Base-by-base conservation (phyloP, 129 eudicot genomes). In the Pseudognaphalium luteoalbum region DNA sequence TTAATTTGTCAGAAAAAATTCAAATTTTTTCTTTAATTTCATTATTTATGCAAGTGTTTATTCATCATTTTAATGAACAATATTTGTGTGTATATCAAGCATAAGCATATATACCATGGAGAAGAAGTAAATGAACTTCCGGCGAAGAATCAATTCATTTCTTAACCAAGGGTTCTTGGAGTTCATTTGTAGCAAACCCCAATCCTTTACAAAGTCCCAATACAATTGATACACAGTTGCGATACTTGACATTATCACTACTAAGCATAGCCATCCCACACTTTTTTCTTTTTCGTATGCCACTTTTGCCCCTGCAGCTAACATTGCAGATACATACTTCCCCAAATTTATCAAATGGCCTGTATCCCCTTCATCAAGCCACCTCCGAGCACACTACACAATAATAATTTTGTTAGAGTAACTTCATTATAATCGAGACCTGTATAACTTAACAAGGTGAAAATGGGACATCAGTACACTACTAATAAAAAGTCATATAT, bases 141-240 rank as follows among this genome's bases (percentile, higher is more conserved):
- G 76, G 2, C 88, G 89, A 70, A 95, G 90, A 84, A 95, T 79
- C 68, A 95, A 72, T 57, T 95, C 97, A 41, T 95, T 88, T 81
- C 99, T 95, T 72, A 95, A 86, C 99, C 97, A 95, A 15, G 96
- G 99, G 75, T 95, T 91, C 89, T 95, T 95, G 83, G 99, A 95
- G 84, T 89, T 69, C 60, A 84, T 61, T 41, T 91, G 99, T n/a
- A 95, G 89, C 84, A 95, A 83, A 37, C 99, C 99, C 99, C 99
- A 95, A 41, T 95, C 99, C 71, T 87, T 91, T 19, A 95, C 99
- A 82, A 89, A 95, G 78, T 95, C 99, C 99, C 99, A 95, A 70
- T 95, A 95, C 74, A 95, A 82, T 64, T 95, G 99, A 69, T 95
- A 95, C 33, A 91, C 81, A 16, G 99, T 95, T 71, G 99, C 90